A percentile compares a stretch with the other conserved stretches of the same genome.
These are phyloP conservation scores for Candida jianshihensis DNA, from an alignment of 805 yeast genomes.

Conservation along the genomic window DNA sequence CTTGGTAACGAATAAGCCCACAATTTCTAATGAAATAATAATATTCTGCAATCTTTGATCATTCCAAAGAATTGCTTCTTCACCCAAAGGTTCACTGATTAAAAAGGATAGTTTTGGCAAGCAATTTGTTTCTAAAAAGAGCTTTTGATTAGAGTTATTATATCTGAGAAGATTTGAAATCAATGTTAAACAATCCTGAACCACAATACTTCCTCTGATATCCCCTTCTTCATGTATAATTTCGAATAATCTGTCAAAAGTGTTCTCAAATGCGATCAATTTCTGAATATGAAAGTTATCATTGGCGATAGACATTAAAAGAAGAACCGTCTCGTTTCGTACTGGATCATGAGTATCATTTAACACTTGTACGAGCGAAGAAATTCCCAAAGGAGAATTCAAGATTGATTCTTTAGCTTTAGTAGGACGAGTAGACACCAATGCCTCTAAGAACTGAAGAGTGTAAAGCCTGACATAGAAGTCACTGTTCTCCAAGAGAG, in stretches of 20 bases:
- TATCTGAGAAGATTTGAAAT: conserved; percentile 66
- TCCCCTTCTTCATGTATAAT: conserved; percentile 87
- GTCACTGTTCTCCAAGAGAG: conserved; percentile 47
- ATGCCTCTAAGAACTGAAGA: conserved; percentile 76
- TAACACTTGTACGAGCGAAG: conserved; percentile 58
- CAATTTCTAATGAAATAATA: conserved; percentile 60
- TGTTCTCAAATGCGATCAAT: conserved; percentile 88
- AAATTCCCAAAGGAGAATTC: conserved; percentile 70
- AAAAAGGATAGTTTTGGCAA: conserved; percentile 56
- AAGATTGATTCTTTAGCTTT: conserved; percentile 70
- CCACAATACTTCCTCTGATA: conserved; percentile 79
- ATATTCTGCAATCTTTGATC: conserved; percentile 68
- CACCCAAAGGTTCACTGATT: conserved; percentile 52
- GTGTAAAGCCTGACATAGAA: conserved; percentile 78
- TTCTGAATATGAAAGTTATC: conserved; percentile 85
- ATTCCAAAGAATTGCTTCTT: conserved; percentile 57
- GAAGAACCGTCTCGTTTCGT: conserved; percentile 77
- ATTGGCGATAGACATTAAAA: conserved; percentile 77
- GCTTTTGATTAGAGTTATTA: conserved; percentile 85
- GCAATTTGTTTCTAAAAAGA: conserved; percentile 81
- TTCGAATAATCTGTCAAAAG: conserved; percentile 75
- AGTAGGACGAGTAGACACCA: conserved; percentile 67
- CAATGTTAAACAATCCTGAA: conserved; percentile 80
- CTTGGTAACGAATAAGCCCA: conserved; percentile 63
- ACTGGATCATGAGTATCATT: conserved; percentile 75